Evolutionary conservation across 2,329 filamentous ascomycete species (phyloP), one percentile per base, ranked within the genome.

Genomic region (Aspergillus sp.): DNA sequence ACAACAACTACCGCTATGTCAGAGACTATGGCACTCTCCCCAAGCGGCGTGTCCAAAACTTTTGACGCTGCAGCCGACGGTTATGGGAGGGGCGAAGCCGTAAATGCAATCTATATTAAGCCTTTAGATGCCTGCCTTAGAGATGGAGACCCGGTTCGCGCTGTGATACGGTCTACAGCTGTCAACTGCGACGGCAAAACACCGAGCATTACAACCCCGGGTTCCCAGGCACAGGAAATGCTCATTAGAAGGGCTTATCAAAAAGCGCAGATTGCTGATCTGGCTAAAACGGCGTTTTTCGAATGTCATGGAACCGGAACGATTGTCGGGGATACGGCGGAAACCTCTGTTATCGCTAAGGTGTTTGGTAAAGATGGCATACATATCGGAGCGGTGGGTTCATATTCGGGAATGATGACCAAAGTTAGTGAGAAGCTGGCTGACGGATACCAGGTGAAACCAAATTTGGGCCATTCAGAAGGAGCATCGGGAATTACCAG

Each of bases 11-110:
- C 65, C 1, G 47, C 63, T 1, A 70, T 78, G 64, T 62, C 66
- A 0, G 67, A 73, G 20, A 65, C 75, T n/a, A 69, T 71, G 1
- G 69, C 77, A 0, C 62, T 81, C 2, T 75, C 75, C 1, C 66
- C 69, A 0, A 63, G 65, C 0, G 75, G 71, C 14, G 52, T 29
- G 2, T 71, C 68, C 50, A 67, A 67, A 18, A 69, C 68, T 0
- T 75, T 75, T 53, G 65, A 66, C 59, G 68, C 63, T 10, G 58
- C 59, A 1, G 71, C 73, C 0, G 63, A 75, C 52, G 73, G 75
- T 2, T 75, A 72, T 60, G 73, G 62, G 3, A 59, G 74, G 3
- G 77, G 69, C 1, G 73, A 78, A 56, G 69, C 68, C 0, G 63
- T 76, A 22, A 69, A 20, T 66, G 71, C 24, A 68, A 69, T 77